Evolutionary conservation across 768 basidiomycete species (phyloP).

Genomic region (Sarcomyxa edulis): DNA sequence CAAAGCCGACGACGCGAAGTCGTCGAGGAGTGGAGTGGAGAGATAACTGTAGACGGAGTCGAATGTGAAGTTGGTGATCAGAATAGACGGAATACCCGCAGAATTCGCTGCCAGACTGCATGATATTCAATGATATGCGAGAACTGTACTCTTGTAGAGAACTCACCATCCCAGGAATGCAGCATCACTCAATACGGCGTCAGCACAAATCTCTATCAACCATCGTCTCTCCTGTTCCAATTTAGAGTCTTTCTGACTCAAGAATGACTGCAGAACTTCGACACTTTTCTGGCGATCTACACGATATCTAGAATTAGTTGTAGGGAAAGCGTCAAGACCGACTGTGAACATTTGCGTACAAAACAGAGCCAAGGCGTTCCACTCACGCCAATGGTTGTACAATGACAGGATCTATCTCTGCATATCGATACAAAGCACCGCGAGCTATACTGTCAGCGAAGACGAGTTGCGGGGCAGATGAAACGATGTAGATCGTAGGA

Average conservation of each 20-base stretch:
- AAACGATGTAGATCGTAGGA: constrained; percentile 58
- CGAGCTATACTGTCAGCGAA: constrained; percentile 58
- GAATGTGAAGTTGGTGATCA: constrained; percentile 83
- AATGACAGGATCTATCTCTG: constrained; percentile 75
- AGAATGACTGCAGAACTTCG: constrained; percentile 53
- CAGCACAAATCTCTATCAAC: constrained; percentile 44
- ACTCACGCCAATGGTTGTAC: constrained; percentile 76
- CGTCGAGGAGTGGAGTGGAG: constrained; percentile 48
- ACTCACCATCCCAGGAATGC: constrained; percentile 74
- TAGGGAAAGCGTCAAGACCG: background rate
- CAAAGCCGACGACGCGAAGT: constrained; percentile 13
- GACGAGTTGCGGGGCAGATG: constrained; percentile 69
- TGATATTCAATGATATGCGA: background rate
- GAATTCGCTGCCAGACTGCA: constrained; percentile 59
- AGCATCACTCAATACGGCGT: constrained; percentile 70
- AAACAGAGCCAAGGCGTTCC: too few relatives aligned
- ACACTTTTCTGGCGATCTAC: constrained; percentile 72
- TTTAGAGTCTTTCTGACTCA: constrained; percentile 47
- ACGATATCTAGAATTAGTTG: constrained; percentile 46
- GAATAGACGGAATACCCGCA: constrained; percentile 59
- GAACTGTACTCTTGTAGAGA: background rate
- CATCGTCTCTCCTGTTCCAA: constrained; percentile 52
- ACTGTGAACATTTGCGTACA: too few relatives aligned
- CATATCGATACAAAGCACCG: constrained; percentile 65
- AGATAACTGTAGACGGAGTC: constrained; percentile 81